Percentiles rank a stretch among this genome's conserved stretches.
phyloP scores from a whole-genome alignment of 78 protist species.

The Pelomyxa schiedti region DNA sequence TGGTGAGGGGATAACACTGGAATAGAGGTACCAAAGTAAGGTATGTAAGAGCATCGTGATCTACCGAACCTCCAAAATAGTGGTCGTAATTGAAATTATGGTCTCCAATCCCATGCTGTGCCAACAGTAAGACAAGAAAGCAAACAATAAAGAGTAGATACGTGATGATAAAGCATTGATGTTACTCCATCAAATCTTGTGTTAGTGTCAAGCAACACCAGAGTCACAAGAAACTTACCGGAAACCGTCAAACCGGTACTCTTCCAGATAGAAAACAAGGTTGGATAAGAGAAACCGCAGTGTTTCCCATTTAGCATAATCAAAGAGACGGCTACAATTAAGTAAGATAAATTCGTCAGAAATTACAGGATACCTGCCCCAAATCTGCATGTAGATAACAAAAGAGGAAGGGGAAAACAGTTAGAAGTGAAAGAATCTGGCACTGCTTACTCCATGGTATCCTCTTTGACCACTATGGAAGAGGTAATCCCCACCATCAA shows the following conservation, averaged over 20 bases:
- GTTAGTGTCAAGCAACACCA: too few relatives aligned
- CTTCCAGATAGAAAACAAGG: conserved; percentile 48
- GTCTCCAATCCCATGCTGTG: conserved; percentile 73
- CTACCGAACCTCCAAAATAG: conserved; percentile 69
- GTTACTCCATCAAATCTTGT: conserved; percentile 92
- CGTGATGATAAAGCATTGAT: conserved; percentile 82
- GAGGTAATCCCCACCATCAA: conserved; percentile 71
- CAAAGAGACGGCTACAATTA: conserved; percentile 81
- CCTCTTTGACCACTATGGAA: too few relatives aligned
- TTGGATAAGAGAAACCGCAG: conserved; percentile 83
- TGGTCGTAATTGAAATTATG: conserved; percentile 57
- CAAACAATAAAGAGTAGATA: too few relatives aligned
- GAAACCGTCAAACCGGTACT: conserved; percentile 91
- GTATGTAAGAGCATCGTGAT: conserved; percentile 71
- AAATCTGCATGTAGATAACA: too few relatives aligned
- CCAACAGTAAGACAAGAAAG: too few relatives aligned
- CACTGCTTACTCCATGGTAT: too few relatives aligned
- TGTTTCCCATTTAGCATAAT: conserved; percentile 77
- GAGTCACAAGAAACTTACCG: too few relatives aligned
- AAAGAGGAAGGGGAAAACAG: too few relatives aligned
- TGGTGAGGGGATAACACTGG: background rate
- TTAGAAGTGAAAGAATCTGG: too few relatives aligned
- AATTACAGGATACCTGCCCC: too few relatives aligned
- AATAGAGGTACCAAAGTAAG: conserved; percentile 50
- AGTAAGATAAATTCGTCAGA: too few relatives aligned